Conservation (phyloP, 169 alveolate genomes). For the Plasmodium falciparum region DNA sequence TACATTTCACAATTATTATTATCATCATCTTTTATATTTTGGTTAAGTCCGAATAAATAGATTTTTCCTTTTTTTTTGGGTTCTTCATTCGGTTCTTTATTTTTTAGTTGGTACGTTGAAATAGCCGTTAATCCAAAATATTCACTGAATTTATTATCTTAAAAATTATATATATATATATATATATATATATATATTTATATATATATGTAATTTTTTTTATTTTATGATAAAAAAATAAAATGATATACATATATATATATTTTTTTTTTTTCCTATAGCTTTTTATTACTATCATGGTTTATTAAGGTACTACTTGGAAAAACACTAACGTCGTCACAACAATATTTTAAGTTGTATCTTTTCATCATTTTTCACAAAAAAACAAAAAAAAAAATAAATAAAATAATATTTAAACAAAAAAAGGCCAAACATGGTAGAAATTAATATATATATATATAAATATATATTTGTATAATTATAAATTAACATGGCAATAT, state of each 20-base stretch:
- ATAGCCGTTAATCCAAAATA: slow-evolving; percentile 70
- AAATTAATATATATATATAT: background rate
- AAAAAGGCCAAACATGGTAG: too few relatives aligned
- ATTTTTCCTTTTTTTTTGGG: slow-evolving; percentile 72
- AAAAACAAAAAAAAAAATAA: slow-evolving; percentile 22
- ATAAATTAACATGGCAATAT: too few relatives aligned
- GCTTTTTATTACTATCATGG: slow-evolving; percentile 13
- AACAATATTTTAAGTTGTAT: slow-evolving; percentile 68
- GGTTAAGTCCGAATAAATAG: slow-evolving; percentile 28
- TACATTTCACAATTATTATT: slow-evolving; percentile 21
- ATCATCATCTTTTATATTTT: slow-evolving; percentile 15
- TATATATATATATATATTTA: too few relatives aligned
- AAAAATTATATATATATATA: background rate
- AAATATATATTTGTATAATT: background rate
- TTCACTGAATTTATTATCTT: slow-evolving; percentile 23
- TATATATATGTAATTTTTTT: too few relatives aligned
- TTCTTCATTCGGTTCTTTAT: background rate
- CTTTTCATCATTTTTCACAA: slow-evolving; percentile 29
- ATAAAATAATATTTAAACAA: background rate
- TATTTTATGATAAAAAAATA: too few relatives aligned
- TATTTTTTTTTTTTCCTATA: background rate
- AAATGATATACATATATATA: too few relatives aligned
- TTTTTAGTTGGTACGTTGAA: slow-evolving; percentile 73
- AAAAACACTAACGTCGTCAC: slow-evolving; percentile 66
- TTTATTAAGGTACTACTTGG: slow-evolving; percentile 49